A percentile compares a stretch with the other conserved stretches of the same genome.
These are phyloP conservation scores for Tetracentron sinense DNA, from an alignment of 164 flowering plant species.

Conservation along the genomic window DNA sequence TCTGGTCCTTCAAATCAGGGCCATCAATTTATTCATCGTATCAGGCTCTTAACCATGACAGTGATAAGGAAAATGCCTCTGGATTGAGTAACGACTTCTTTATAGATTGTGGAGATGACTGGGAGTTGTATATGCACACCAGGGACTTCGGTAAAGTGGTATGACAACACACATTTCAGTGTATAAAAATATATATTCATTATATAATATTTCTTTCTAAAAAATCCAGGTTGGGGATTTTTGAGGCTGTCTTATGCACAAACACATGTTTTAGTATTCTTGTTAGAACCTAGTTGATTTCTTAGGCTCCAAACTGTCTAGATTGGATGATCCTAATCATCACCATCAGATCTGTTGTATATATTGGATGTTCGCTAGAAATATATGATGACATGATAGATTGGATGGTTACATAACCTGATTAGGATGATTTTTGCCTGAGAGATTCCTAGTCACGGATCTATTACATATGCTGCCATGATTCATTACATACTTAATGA, in stretches of 20 bases:
- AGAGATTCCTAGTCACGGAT: no score
- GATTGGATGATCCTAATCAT: not conserved
- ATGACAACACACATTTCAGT: conserved; percentile 7
- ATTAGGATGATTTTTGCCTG: no score
- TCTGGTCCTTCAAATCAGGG: conserved; percentile 57
- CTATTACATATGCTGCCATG: no score
- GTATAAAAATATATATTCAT: not conserved
- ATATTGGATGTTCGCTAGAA: not conserved
- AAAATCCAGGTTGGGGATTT: not conserved
- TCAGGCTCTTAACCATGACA: conserved; percentile 33
- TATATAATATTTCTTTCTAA: not conserved
- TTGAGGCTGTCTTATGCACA: no score
- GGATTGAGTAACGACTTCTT: conserved; percentile 18
- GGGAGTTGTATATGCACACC: conserved; percentile 42
- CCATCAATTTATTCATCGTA: conserved; percentile 51
- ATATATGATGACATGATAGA: not conserved
- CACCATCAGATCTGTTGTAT: not conserved
- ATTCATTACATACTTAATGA: no score
- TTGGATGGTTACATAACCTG: not conserved
- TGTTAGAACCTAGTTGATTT: not conserved
- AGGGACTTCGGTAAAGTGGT: conserved; percentile 38
- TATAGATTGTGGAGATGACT: conserved; percentile 49
- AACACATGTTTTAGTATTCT: no score
- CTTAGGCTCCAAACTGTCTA: not conserved
- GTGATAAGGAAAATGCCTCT: conserved; percentile 23